Evolutionary conservation across 805 yeast species (phyloP).

Genomic region (Myxozyma melibiosi): DNA sequence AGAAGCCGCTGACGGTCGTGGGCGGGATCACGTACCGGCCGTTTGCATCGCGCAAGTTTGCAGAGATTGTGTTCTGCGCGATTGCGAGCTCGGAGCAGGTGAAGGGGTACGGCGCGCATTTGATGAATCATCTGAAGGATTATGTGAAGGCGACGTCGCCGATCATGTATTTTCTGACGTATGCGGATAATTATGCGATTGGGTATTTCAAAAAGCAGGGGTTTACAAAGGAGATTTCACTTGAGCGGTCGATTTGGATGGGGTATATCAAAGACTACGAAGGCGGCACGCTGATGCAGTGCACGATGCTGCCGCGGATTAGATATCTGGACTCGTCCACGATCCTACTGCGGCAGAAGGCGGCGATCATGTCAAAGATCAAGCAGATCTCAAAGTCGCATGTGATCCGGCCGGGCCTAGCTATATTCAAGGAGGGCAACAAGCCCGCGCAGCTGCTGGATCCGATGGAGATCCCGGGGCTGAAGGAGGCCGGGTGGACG

Average conservation of each 20-base stretch:
- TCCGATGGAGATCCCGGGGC: constrained; percentile 85
- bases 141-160: constrained; percentile 87
- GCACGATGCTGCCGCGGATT: constrained; percentile 85
- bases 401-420: constrained; percentile 78
- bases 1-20: constrained; percentile 91
- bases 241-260: constrained; percentile 90
- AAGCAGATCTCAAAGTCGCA: constrained; percentile 77
- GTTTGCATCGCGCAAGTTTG: constrained; percentile 85
- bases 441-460: constrained; percentile 49
- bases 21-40: constrained; percentile 98
- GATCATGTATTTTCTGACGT: constrained; percentile 83
- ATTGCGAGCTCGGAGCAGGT: constrained; percentile 97
- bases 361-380: constrained; percentile 85
- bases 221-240: constrained; percentile 88
- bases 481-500: constrained; percentile 95
- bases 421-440: constrained; percentile 54
- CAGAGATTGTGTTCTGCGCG: constrained; percentile 98
- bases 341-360: constrained; percentile 82
- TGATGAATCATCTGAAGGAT: constrained; percentile 97
- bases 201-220: constrained; percentile 99
- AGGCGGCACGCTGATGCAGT: constrained; percentile 98
- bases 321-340: constrained; percentile 88
- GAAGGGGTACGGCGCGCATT: constrained; percentile 96
- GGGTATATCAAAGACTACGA: constrained; percentile 98
- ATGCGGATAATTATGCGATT: constrained; percentile 98